phyloP scores from a whole-genome alignment of 768 basidiomycete genomes.

The Antrodiella citrinella region DNA sequence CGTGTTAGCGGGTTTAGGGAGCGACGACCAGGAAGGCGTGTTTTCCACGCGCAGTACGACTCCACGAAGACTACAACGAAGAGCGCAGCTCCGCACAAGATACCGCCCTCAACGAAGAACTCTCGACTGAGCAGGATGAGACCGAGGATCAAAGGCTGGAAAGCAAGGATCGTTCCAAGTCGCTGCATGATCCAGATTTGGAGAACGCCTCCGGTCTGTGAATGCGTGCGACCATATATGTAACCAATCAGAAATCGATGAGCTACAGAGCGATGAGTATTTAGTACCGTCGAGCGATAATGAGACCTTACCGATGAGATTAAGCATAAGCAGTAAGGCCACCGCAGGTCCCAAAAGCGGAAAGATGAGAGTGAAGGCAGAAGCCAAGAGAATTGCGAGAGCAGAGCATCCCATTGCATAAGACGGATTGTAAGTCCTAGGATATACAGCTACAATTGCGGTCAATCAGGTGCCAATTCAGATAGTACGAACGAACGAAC shows the following conservation, averaged over 20 bases:
- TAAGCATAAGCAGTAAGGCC: conserved; percentile 53
- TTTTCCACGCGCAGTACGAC: conserved; percentile 42
- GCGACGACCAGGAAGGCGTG: conserved; percentile 36
- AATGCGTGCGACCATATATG: conserved; percentile 64
- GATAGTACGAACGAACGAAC: conserved; percentile 30
- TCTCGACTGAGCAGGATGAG: conserved; percentile 58
- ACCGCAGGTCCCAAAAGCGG: conserved; percentile 71
- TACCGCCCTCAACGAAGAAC: conserved; percentile 67
- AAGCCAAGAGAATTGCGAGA: conserved; percentile 63
- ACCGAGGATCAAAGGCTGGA: conserved; percentile 72
- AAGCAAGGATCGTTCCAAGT: conserved; percentile 58
- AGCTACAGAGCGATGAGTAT: conserved; percentile 45
- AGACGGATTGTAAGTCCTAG: conserved; percentile 60
- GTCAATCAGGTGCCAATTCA: not conserved
- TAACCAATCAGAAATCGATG: conserved; percentile 75
- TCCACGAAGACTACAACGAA: conserved; percentile 55
- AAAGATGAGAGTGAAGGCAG: conserved; percentile 67
- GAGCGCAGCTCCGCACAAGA: conserved; percentile 49
- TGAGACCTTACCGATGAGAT: conserved; percentile 47
- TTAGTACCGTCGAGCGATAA: not conserved
- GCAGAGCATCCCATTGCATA: conserved; percentile 60
- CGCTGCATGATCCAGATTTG: conserved; percentile 72
- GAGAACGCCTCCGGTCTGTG: conserved; percentile 67
- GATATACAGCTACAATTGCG: conserved; percentile 54
- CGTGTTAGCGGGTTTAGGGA: conserved; percentile 48